phyloP scores from a whole-genome alignment of 2,329 filamentous ascomycete genomes.

The Myriosclerotinia curreyana region DNA sequence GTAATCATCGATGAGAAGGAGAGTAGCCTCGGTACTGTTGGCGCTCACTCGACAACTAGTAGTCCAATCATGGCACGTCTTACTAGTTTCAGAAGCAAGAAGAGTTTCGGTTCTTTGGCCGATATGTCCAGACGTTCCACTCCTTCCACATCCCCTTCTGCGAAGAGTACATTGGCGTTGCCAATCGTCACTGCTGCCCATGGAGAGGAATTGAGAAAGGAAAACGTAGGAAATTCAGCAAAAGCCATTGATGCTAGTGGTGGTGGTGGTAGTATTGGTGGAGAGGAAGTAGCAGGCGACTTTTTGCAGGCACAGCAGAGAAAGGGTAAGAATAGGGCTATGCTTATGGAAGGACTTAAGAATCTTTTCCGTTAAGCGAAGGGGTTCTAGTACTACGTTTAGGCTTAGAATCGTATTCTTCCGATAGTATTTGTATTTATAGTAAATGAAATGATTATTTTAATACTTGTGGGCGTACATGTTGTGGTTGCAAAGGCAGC shows the following conservation, averaged over 20 bases:
- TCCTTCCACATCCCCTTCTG: constrained; percentile 33
- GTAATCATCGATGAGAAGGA: constrained; percentile 37
- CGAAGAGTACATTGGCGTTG: constrained; percentile 31
- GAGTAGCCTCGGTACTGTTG: constrained; percentile 30
- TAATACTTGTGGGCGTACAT: not conserved
- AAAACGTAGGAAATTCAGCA: constrained; percentile 12
- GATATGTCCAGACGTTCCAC: constrained; percentile 22
- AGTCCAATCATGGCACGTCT: constrained; percentile 28
- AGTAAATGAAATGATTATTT: not conserved
- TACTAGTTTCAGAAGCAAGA: constrained; percentile 33
- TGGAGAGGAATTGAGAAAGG: constrained; percentile 34
- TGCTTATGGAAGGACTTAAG: constrained; percentile 33
- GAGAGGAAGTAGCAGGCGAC: constrained; percentile 19
- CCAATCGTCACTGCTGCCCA: constrained; percentile 25
- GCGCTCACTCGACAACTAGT: constrained; percentile 4
- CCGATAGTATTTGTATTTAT: not conserved
- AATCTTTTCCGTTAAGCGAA: constrained; percentile 36
- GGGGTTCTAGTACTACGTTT: not conserved
- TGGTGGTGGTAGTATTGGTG: not conserved
- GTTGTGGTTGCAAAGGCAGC: not conserved
- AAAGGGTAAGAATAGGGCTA: constrained; percentile 29
- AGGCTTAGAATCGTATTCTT: not conserved
- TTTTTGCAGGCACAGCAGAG: constrained; percentile 22
- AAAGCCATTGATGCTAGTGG: constrained; percentile 27
- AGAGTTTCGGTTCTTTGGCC: constrained; percentile 30